A percentile compares a stretch with the other conserved stretches of the same genome.
phyloP scores from a whole-genome alignment of 2,329 filamentous ascomycete species.

The Calcarisporium arbuscula region DNA sequence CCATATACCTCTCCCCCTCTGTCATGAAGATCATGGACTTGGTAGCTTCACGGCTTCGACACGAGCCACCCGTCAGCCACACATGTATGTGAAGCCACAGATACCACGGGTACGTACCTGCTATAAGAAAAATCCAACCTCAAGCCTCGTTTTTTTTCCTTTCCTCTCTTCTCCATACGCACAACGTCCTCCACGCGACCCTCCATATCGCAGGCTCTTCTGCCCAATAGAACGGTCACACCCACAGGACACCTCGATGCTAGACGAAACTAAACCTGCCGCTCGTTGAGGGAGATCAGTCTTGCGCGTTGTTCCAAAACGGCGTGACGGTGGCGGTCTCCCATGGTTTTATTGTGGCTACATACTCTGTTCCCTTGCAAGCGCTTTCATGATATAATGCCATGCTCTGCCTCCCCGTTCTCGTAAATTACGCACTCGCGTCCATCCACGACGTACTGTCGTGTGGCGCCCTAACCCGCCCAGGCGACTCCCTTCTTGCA shows the following conservation, averaged over 20 bases:
- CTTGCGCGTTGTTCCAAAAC: conserved; percentile 21
- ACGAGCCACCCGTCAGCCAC: not conserved
- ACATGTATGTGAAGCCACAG: not conserved
- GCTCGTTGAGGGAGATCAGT: conserved; percentile 38
- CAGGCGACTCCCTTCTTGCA: no score
- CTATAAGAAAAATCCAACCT: not conserved
- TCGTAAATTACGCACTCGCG: no score
- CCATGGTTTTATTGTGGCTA: conserved; percentile 38
- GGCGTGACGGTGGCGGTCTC: conserved; percentile 35
- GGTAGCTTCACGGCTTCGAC: not conserved
- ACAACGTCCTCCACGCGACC: conserved; percentile 19
- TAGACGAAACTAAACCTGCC: conserved; percentile 28
- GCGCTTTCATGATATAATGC: not conserved
- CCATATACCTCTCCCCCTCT: not conserved
- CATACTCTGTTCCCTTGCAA: conserved; percentile 16
- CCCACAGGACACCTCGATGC: conserved; percentile 20
- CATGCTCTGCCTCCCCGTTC: not conserved
- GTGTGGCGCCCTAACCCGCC: no score
- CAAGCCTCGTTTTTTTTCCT: conserved; percentile 4
- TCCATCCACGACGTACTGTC: no score
- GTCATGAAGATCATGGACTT: not conserved
- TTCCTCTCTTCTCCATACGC: conserved; percentile 20
- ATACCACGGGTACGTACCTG: not conserved
- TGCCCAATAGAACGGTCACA: conserved; percentile 17
- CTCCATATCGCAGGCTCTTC: conserved; percentile 11